Evolutionary conservation across 352 stramenopile species (phyloP).

Genomic region (Globisporangium uncinulatum): DNA sequence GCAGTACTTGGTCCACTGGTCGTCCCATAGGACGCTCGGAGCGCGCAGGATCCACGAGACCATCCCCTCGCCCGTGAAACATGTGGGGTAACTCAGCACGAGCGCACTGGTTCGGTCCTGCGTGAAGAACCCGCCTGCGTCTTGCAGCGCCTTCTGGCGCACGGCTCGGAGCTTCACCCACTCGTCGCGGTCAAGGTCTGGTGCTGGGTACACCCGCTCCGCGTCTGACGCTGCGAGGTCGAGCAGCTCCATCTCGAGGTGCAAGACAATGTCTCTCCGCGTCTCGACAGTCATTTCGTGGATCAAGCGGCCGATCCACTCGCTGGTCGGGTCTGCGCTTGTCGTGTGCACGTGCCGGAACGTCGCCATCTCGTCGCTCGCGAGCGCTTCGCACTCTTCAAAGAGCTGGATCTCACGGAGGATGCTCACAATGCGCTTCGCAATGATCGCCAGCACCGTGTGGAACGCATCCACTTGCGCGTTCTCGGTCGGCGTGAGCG

Average conservation of each 20-base stretch:
- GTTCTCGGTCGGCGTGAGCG: slow-evolving; percentile 54
- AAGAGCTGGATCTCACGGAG: slow-evolving; percentile 52
- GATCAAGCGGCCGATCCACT: slow-evolving; percentile 48
- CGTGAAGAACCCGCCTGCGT: slow-evolving; percentile 47
- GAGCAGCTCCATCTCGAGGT: slow-evolving; percentile 61
- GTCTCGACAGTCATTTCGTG: slow-evolving; percentile 47
- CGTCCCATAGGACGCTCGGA: slow-evolving; percentile 40
- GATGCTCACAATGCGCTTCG: slow-evolving; percentile 50
- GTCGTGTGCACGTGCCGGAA: slow-evolving; percentile 49
- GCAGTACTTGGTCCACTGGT: slow-evolving; percentile 52
- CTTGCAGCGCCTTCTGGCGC: slow-evolving; percentile 39
- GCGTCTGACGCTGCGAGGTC: slow-evolving; percentile 32
- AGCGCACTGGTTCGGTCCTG: slow-evolving; percentile 34
- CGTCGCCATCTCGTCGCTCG: slow-evolving; percentile 35
- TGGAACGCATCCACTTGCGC: slow-evolving; percentile 58
- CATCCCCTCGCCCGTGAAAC: slow-evolving; percentile 62
- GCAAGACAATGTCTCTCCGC: slow-evolving; percentile 49
- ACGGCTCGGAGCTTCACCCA: slow-evolving; percentile 40
- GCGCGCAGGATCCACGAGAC: slow-evolving; percentile 47
- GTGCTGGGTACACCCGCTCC: slow-evolving; percentile 10
- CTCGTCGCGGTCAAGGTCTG: slow-evolving; percentile 27
- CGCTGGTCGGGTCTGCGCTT: slow-evolving; percentile 34
- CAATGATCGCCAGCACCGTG: slow-evolving; percentile 36
- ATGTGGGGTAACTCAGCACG: slow-evolving; percentile 29
- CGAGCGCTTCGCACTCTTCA: slow-evolving; percentile 51